Percentiles rank a stretch among this genome's conserved stretches.
Evolutionary conservation across 2,329 filamentous ascomycete species (phyloP).

Genomic region (Penicillium capsulatum): DNA sequence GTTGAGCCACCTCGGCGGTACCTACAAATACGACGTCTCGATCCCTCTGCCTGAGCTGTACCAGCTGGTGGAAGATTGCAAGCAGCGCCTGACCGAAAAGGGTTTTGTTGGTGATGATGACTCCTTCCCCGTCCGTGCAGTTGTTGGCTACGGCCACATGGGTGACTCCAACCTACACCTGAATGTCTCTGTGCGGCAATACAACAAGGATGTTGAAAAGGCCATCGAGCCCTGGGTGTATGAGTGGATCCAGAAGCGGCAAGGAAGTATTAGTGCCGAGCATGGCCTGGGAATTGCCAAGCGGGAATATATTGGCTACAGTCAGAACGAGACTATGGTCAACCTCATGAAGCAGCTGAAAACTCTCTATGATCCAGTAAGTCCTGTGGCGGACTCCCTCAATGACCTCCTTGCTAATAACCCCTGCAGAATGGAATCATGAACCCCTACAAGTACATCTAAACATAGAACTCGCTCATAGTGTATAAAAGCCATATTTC

Average conservation of each 20-base stretch:
- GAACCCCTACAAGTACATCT: conserved; percentile 97
- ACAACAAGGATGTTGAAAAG: conserved; percentile 82
- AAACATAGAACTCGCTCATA: conserved; percentile 6
- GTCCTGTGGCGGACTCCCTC: conserved; percentile 33
- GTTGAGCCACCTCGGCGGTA: conserved; percentile 83
- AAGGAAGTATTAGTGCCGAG: conserved; percentile 93
- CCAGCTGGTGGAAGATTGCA: conserved; percentile 78
- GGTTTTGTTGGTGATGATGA: conserved; percentile 74
- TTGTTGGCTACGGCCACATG: conserved; percentile 98
- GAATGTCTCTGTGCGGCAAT: conserved; percentile 77
- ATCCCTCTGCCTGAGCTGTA: conserved; percentile 88
- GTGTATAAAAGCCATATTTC: conserved; percentile 6
- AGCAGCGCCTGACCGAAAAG: conserved; percentile 65
- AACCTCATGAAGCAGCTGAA: conserved; percentile 94
- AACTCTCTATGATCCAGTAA: conserved; percentile 86
- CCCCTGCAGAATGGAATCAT: conserved; percentile 80
- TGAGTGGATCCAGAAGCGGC: conserved; percentile 86
- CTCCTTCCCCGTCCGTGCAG: conserved; percentile 73
- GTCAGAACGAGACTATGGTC: conserved; percentile 80
- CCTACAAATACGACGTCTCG: conserved; percentile 98
- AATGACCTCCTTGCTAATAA: conserved; percentile 14
- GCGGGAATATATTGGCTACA: conserved; percentile 93
- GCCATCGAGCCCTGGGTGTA: conserved; percentile 92
- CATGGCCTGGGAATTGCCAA: conserved; percentile 92
- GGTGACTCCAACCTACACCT: conserved; percentile 93